These are phyloP conservation scores for Arabidopsis hybrid DNA, from an alignment of 441 rosid species.

Conservation along the genomic window DNA sequence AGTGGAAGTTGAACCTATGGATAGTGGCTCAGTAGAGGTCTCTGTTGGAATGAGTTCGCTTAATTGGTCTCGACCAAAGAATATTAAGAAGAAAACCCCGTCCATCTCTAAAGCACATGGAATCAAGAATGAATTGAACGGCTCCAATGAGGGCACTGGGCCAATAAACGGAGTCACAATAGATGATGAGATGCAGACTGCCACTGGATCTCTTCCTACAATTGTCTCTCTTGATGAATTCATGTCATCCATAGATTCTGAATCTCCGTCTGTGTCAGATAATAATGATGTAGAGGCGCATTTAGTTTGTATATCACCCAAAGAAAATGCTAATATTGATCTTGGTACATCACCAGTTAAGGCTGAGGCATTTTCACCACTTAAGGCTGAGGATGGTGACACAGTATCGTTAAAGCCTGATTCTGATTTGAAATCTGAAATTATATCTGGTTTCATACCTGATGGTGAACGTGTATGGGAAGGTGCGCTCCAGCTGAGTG, in stretches of 20 bases:
- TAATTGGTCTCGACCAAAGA: conserved; percentile 40
- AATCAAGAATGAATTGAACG: conserved; percentile 44
- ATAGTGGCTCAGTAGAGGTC: conserved; percentile 63
- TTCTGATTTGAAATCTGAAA: conserved; percentile 36
- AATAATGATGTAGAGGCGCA: conserved; percentile 48
- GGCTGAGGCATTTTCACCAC: conserved; percentile 4
- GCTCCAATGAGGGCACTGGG: conserved; percentile 47
- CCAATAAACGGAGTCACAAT: conserved; percentile 66
- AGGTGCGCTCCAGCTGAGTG: conserved; percentile 72
- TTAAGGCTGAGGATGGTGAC: conserved; percentile 46
- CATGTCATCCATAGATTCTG: conserved; percentile 78
- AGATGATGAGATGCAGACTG: conserved; percentile 79
- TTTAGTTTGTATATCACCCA: conserved; percentile 47
- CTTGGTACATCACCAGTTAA: conserved; percentile 33
- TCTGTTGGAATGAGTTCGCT: conserved; percentile 58
- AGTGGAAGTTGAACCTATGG: conserved; percentile 77
- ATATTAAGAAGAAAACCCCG: conserved; percentile 38
- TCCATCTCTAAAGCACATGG: conserved; percentile 23
- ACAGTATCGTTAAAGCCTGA: conserved; percentile 36
- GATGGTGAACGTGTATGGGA: conserved; percentile 76
- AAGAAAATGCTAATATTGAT: conserved; percentile 39
- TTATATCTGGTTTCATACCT: conserved; percentile 34
- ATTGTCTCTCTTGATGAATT: conserved; percentile 90
- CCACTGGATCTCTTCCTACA: conserved; percentile 78
- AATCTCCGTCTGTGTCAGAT: conserved; percentile 57